Base-by-base conservation (phyloP, 148 eudicot genomes). In the Rhododendron simsii region DNA sequence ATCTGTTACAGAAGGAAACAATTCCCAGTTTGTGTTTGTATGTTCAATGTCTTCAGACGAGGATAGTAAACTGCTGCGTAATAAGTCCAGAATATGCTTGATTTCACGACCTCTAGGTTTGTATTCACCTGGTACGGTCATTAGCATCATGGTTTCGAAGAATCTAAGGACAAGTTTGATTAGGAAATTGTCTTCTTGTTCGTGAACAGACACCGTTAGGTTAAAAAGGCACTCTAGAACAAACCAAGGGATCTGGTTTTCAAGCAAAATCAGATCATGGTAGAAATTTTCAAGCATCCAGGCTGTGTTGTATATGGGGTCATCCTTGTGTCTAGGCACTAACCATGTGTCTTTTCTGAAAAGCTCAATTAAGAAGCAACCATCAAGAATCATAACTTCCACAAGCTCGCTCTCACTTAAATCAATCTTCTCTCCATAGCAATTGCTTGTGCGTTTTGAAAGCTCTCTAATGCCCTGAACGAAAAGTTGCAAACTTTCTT, bases 131-230 rank as follows among this genome's bases (percentile, higher is more conserved):
- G 80, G 80, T 18, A 76, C 80, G 2, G 80, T 76, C 48, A 39
- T 76, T 37, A 76, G 80, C 80, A 76, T 76, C 80, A 37, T 76
- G 21, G 45, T 76, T 76, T 76, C 80, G 48, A 76, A 76, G 50
- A 76, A 76, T 39, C 44, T 37, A 16, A 76, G 80, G 28, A 76
- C 80, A 39, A 76, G 47, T 39, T 35, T 35, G 80, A 8, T 20
- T 76, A 76, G 80, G 80, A 76, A 76, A 39, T 37, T 23, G 2
- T 16, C n/a, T 18, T 76, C 80, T 76, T 76, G 80, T 76, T 76
- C 80, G 23, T 39, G 26, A 76, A 76, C 80, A 4, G 80, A 76
- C 48, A 76, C 45, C 11, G 48, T 76, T 76, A 76, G n/a, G 30
- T 65, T n/a, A 65, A 65, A 65, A 65, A 65, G 71, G n/a, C 71